phyloP scores from a whole-genome alignment of 78 protist genomes.

The Mastigamoeba balamuthi region DNA sequence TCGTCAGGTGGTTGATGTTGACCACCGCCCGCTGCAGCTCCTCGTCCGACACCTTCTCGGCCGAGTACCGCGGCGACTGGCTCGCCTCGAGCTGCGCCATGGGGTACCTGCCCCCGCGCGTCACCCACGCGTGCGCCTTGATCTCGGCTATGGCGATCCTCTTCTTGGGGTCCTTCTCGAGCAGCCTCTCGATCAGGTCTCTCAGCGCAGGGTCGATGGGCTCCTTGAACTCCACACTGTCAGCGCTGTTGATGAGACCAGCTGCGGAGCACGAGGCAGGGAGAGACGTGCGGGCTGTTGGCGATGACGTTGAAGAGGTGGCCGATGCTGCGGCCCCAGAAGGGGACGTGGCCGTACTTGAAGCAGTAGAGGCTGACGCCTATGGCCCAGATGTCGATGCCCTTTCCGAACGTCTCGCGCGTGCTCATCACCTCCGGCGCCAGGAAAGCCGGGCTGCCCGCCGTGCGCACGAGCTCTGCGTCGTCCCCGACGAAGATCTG shows the following conservation, averaged over 20 bases:
- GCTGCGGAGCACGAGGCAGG: not conserved
- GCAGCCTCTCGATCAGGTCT: not conserved
- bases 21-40: too few relatives aligned
- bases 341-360: slow-evolving; percentile 27
- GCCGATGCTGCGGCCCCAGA: not conserved
- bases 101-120: too few relatives aligned
- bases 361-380: slow-evolving; percentile 38
- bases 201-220: not conserved
- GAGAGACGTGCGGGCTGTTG: not conserved
- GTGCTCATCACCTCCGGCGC: slow-evolving; percentile 1
- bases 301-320: not conserved
- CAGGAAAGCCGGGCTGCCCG: slow-evolving; percentile 21
- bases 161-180: slow-evolving; percentile 12
- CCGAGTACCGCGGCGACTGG: too few relatives aligned
- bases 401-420: not conserved
- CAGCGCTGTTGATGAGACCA: too few relatives aligned
- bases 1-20: too few relatives aligned
- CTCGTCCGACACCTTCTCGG: too few relatives aligned
- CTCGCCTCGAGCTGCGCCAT: too few relatives aligned
- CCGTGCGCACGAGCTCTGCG: not conserved
- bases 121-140: not conserved
- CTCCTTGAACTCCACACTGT: too few relatives aligned
- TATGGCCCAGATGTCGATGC: slow-evolving; percentile 51
- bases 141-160: slow-evolving; percentile 12
- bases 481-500: not conserved